Percentiles rank a stretch among this genome's conserved stretches.
Evolutionary conservation across 306 rosid genomes (phyloP).

Genomic region (Pterocarpus macrocarpus): DNA sequence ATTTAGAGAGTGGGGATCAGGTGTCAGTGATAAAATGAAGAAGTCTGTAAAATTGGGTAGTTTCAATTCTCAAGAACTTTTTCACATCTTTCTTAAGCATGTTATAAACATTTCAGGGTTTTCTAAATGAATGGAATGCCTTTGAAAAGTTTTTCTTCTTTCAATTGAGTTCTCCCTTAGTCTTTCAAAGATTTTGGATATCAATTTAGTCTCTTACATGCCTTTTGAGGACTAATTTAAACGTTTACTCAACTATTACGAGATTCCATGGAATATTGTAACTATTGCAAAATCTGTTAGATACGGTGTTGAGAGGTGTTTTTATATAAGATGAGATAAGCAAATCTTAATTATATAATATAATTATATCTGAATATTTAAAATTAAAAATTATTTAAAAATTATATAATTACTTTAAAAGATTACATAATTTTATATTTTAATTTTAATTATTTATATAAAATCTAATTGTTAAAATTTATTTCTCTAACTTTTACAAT

Average conservation of each 20-base stretch:
- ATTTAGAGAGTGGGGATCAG: constrained; percentile 47
- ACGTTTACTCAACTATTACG: background rate
- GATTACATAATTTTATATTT: no score
- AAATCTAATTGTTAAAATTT: no score
- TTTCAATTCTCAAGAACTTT: constrained; percentile 59
- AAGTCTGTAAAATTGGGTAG: constrained; percentile 65
- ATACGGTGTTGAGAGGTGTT: no score
- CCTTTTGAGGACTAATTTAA: background rate
- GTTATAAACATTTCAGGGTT: constrained; percentile 59
- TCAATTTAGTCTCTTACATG: background rate
- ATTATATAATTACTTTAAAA: no score
- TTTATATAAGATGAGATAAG: no score
- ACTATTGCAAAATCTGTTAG: background rate
- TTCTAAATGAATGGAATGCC: constrained; percentile 58
- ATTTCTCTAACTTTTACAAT: no score
- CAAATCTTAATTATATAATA: no score
- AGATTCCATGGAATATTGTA: background rate
- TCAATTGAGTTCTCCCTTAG: background rate
- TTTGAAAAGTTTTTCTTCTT: constrained; percentile 26
- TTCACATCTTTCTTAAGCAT: constrained; percentile 50
- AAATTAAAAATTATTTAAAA: no score
- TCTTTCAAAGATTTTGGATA: background rate
- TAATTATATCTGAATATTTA: no score
- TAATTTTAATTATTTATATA: no score
- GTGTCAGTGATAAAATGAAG: constrained; percentile 44